Percentiles rank a stretch among this genome's conserved stretches.
Evolutionary conservation across 2,329 filamentous ascomycete species (phyloP).

Genomic region (Proliferodiscus dingleyae): DNA sequence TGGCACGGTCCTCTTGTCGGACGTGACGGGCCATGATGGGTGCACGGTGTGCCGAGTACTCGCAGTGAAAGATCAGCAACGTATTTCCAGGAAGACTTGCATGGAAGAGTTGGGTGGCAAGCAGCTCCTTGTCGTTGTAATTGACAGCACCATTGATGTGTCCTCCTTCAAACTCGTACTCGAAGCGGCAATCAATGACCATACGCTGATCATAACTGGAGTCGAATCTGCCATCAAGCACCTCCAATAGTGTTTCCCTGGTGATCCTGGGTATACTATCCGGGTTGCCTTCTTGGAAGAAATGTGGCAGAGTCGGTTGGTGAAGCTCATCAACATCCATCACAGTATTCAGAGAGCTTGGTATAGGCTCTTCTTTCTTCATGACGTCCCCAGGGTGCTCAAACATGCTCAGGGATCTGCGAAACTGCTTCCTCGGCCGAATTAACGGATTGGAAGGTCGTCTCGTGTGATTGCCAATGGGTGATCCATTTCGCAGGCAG

Average conservation of each 20-base stretch:
- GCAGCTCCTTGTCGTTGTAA: slow-evolving; percentile 90
- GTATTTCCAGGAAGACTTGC: slow-evolving; percentile 62
- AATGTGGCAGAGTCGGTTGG: slow-evolving; percentile 75
- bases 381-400: slow-evolving; percentile 86
- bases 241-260: slow-evolving; percentile 73
- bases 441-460: slow-evolving; percentile 67
- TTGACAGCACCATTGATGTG: slow-evolving; percentile 93
- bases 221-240: slow-evolving; percentile 80
- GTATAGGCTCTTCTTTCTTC: slow-evolving; percentile 58
- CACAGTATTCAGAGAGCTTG: slow-evolving; percentile 63
- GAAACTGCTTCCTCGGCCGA: slow-evolving; percentile 80
- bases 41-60: slow-evolving; percentile 94
- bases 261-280: slow-evolving; percentile 87
- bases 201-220: slow-evolving; percentile 73
- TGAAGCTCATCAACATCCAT: slow-evolving; percentile 79
- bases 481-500: slow-evolving; percentile 67
- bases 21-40: slow-evolving; percentile 95
- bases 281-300: slow-evolving; percentile 70
- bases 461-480: slow-evolving; percentile 64
- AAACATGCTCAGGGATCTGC: slow-evolving; percentile 96
- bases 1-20: slow-evolving; percentile 78
- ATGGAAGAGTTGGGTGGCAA: slow-evolving; percentile 74
- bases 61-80: slow-evolving; percentile 90
- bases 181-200: slow-evolving; percentile 94
- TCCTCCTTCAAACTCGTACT: slow-evolving; percentile 96